Conservation (phyloP, 371 early-diverging fungal species). For the Rhizopus sp. region DNA sequence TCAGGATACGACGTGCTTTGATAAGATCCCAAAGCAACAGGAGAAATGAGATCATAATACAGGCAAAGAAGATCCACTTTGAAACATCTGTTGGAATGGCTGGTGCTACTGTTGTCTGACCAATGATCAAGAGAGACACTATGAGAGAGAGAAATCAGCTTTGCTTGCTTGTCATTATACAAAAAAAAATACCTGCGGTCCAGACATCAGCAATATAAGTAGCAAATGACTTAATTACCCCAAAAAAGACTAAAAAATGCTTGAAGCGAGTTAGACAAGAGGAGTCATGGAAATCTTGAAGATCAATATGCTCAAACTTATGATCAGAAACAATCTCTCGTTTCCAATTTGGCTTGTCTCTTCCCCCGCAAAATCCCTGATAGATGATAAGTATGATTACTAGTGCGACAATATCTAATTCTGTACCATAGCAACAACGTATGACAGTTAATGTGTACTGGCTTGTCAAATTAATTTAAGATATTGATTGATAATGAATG, state of each 20-base stretch:
- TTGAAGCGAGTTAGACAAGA: slow-evolving; percentile 44
- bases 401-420: background rate
- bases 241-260: slow-evolving; percentile 67
- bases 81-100: slow-evolving; percentile 41
- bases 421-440: background rate
- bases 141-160: background rate
- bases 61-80: slow-evolving; percentile 69
- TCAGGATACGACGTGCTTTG: slow-evolving; percentile 68
- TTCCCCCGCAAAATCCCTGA: slow-evolving; percentile 15
- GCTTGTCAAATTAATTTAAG: background rate
- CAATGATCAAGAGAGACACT: slow-evolving; percentile 34
- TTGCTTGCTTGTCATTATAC: too few species aligned
- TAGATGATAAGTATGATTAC: background rate
- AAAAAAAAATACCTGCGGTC: slow-evolving; percentile 53
- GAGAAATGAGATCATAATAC: slow-evolving; percentile 70
- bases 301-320: slow-evolving; percentile 85
- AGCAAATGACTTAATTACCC: slow-evolving; percentile 71
- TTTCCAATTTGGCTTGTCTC: slow-evolving; percentile 68
- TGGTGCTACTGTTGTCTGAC: slow-evolving; percentile 27
- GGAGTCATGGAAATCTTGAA: slow-evolving; percentile 71
- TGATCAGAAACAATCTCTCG: slow-evolving; percentile 81
- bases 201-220: slow-evolving; percentile 77
- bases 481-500: background rate
- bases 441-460: background rate
- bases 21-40: slow-evolving; percentile 72